Base-by-base conservation (phyloP, 2,329 filamentous ascomycete genomes). In the Dactylellina leptospora region DNA sequence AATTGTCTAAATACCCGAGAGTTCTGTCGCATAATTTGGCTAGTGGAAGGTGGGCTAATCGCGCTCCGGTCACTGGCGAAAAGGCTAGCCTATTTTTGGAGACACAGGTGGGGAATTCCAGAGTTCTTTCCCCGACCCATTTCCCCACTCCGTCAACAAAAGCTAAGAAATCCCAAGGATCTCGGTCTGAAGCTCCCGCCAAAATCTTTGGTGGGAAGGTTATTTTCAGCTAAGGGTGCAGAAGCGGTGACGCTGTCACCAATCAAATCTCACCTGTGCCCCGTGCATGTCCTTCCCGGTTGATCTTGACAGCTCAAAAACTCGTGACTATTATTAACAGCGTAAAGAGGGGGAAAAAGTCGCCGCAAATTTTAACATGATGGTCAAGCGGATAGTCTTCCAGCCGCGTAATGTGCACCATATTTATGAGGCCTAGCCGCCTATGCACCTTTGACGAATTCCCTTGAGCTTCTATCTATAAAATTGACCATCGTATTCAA, bases 1-100 rank as follows among this genome's bases (percentile, higher is more conserved):
- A 33, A 44, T 18, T 44, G 45, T 44, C 22, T 22, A 25, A 61
- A 63, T 58, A 71, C 58, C 66, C 66, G 58, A 63, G 38, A 36
- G 36, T 45, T 45, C 47, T 48, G 58, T 71, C 58, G 66, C 53
- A 58, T 56, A 62, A 71, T 51, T 55, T 56, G 55, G n/a, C 33
- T 30, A 48, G 40, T 22, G 20, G n/a, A 44, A 16, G 33, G 27
- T 33, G 50, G 40, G 61, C 40, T 51, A 56, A 27, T 58, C 25
- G 42, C 23, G 30, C 27, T 8, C 47, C 13, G 18, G 8, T 22
- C 2, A 20, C 20, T 11, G 36, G 40, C 42, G 33, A 25, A 23
- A 16, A 33, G 16, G 56, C 48, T 48, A 50, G 48, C 22, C 64
- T 71, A 71, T 71, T 71, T 71, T 71, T 71, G 64, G 56, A n/a